Evolutionary conservation across 768 basidiomycete genomes (phyloP), one percentile per base, ranked within the genome.

Genomic region (Suillus subalutaceus): DNA sequence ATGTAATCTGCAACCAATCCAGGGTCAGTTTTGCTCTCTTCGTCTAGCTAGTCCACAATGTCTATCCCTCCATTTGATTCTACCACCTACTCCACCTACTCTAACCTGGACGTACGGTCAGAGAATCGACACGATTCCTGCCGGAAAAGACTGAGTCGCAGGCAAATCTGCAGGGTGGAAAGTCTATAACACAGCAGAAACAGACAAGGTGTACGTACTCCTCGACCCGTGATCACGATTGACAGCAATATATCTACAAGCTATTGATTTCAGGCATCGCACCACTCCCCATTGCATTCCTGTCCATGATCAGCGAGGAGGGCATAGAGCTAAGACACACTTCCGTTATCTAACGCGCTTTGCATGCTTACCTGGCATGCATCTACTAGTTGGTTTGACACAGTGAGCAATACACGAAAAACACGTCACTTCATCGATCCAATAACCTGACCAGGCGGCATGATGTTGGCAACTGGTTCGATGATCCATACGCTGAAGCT

Each of bases 261-360:
- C 66, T 80, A 23, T 67, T 82, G 73, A 76, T 78, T 30, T 76
- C 78, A 57, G 81, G 81, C 13, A 71, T 83, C 56, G 73, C 77
- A 1, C 83, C 84, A 0, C 73, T 83, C 15, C 84, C 83, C 7
- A 79, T 85, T 35, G 84, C 80, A 1, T 82, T 84, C 65, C 76
- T 83, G 10, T 81, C 82, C 18, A 77, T 78, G 23, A 63, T 82
- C 62, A 72, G 72, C 2, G 68, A 71, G 6, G 66, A 75, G 2
- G 82, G 82, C 8, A 56, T 72, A 0, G 74, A 73, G 81, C 71
- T 82, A 68, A 57, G 46, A 37, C 6, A 2, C n/a, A 38, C 40
- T 23, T 66, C 32, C 32, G 23, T 41, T 26, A 12, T 26, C 2
- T 44, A 18, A 43, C n/a, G 15, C 38, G n/a, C 56, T 63, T 26